Conservation (phyloP, 495 filamentous ascomycete genomes). For the Penicillium nucicola region DNA sequence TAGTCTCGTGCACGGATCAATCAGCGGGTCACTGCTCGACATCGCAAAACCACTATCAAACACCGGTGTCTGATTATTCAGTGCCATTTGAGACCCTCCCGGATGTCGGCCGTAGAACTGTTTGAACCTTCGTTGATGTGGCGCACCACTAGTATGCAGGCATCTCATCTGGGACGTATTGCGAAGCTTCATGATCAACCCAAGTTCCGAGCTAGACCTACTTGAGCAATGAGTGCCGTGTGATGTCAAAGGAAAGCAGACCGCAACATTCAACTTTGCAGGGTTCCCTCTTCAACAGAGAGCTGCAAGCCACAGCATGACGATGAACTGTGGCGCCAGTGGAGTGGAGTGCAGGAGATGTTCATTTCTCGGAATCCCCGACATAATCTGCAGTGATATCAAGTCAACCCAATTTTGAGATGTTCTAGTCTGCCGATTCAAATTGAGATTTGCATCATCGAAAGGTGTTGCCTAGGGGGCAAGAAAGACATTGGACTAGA, state of each 20-base stretch:
- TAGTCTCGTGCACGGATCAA: constrained; percentile 28
- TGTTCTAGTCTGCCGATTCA: not conserved
- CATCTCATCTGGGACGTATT: not conserved
- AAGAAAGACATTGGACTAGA: not conserved
- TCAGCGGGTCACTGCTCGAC: constrained; percentile 1
- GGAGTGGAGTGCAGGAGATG: constrained; percentile 5
- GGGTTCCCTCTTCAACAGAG: not conserved
- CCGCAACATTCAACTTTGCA: constrained; percentile 14
- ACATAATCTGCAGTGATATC: not conserved
- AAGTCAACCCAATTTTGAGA: not conserved
- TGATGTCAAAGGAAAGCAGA: constrained; percentile 12
- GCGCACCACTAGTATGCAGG: constrained; percentile 7
- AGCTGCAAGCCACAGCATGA: constrained; percentile 23
- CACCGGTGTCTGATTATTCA: not conserved
- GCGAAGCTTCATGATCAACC: not conserved
- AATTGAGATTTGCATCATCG: not conserved
- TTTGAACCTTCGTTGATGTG: not conserved
- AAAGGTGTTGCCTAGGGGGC: constrained; percentile 17
- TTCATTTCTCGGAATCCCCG: constrained; percentile 17
- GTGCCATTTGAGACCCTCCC: constrained; percentile 5
- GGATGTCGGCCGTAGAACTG: constrained; percentile 3
- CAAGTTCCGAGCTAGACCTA: not conserved
- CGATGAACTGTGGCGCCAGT: constrained; percentile 19
- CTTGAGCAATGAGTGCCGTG: not conserved
- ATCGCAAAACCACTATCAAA: not conserved